These are phyloP conservation scores for Daldinia decipiens DNA, from an alignment of 495 filamentous ascomycete genomes.

Conservation along the genomic window DNA sequence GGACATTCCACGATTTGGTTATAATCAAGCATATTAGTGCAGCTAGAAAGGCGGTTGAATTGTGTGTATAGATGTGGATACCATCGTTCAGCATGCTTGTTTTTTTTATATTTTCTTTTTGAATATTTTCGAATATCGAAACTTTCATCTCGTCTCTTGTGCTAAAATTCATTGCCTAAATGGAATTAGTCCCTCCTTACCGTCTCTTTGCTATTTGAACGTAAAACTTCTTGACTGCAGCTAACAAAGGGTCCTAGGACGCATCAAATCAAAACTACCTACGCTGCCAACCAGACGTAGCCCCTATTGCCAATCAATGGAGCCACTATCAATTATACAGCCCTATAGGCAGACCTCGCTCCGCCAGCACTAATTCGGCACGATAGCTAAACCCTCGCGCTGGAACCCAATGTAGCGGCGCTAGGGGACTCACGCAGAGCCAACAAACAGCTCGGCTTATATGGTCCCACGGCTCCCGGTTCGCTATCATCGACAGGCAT, in stretches of 20 bases:
- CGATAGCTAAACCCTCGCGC: background rate
- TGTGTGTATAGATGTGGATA: background rate
- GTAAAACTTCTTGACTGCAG: background rate
- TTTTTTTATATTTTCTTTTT: background rate
- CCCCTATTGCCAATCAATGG: background rate
- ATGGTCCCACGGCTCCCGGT: background rate
- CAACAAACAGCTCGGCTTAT: background rate
- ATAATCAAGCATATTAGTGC: background rate
- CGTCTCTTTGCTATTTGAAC: background rate
- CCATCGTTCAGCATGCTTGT: background rate
- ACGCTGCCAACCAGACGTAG: background rate
- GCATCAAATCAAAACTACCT: constrained; percentile 1
- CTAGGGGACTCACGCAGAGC: background rate
- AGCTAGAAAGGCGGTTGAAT: background rate
- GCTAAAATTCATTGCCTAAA: background rate
- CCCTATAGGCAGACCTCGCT: background rate
- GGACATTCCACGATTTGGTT: background rate
- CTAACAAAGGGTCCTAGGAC: background rate
- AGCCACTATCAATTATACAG: background rate
- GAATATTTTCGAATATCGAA: background rate
- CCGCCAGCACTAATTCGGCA: background rate
- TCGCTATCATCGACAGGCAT: background rate
- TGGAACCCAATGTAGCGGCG: background rate
- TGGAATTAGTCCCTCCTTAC: background rate
- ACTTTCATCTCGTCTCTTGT: background rate